These are phyloP conservation scores for Phytophthora macrochlamydospora DNA, from an alignment of 352 stramenopile genomes.

Conservation along the genomic window DNA sequence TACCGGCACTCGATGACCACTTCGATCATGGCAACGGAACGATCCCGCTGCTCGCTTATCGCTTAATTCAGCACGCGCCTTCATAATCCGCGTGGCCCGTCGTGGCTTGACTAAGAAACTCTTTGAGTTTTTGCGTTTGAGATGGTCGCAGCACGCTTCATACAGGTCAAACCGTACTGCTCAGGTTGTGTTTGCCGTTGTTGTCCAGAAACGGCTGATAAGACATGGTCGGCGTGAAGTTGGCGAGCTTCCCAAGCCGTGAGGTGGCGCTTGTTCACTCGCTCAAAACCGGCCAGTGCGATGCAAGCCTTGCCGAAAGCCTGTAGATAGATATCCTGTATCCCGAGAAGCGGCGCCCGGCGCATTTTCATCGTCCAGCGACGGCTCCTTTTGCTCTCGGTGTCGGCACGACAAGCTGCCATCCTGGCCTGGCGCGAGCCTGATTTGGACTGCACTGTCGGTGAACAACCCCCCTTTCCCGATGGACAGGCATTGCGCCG, in stretches of 20 bases:
- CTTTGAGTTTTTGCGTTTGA: neutral
- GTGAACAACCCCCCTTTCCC: neutral
- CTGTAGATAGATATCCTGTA: too few relatives aligned
- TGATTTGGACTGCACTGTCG: neutral
- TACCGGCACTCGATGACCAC: too few relatives aligned
- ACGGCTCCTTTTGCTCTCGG: neutral
- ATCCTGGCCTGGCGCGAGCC: neutral
- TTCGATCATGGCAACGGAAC: too few relatives aligned
- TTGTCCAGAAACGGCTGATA: conserved; percentile 16
- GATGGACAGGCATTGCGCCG: neutral
- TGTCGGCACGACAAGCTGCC: neutral
- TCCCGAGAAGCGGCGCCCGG: too few relatives aligned
- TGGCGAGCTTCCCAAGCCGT: neutral
- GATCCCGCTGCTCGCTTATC: neutral
- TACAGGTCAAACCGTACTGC: neutral
- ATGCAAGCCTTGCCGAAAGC: neutral
- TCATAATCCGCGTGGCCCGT: conserved; percentile 2
- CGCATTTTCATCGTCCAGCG: neutral
- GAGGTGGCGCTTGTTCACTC: conserved; percentile 9
- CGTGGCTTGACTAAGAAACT: too few relatives aligned
- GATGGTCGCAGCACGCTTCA: neutral
- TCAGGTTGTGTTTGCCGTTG: neutral
- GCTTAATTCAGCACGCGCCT: neutral
- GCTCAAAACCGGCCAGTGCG: neutral
- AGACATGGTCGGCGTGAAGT: conserved; percentile 11